These are phyloP conservation scores for Debaryomyces coudertii DNA, from an alignment of 1,139 yeast species.

Conservation along the genomic window DNA sequence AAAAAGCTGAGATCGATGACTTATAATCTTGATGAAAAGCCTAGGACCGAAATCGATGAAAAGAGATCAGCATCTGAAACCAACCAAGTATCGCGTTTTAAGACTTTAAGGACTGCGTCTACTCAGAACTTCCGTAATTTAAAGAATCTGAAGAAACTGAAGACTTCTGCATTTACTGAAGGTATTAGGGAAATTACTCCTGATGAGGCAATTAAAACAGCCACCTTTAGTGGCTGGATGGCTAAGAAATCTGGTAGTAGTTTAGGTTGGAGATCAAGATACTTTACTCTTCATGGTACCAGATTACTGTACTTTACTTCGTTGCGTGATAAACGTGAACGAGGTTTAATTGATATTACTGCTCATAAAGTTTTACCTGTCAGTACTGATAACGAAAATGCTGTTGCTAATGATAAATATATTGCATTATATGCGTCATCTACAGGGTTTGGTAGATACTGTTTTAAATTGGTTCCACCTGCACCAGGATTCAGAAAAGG, in stretches of 20 bases:
- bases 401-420: constrained; percentile 68
- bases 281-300: constrained; percentile 89
- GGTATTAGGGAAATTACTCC: constrained; percentile 82
- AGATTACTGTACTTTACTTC: constrained; percentile 84
- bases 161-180: constrained; percentile 91
- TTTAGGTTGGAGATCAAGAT: constrained; percentile 91
- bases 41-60: constrained; percentile 26
- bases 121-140: constrained; percentile 48
- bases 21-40: constrained; percentile 15
- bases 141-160: constrained; percentile 54
- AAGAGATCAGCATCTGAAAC: constrained; percentile 40
- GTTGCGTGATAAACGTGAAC: constrained; percentile 79
- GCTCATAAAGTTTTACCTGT: constrained; percentile 84
- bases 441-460: constrained; percentile 88
- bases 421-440: constrained; percentile 89
- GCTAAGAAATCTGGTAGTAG: constrained; percentile 81
- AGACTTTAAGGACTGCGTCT: constrained; percentile 46
- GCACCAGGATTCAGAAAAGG: constrained; percentile 98
- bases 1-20: constrained; percentile 36
- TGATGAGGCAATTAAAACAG: constrained; percentile 72
- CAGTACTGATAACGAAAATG: constrained; percentile 53
- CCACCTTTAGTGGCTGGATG: constrained; percentile 93
- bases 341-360: constrained; percentile 92
- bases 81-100: constrained; percentile 34
- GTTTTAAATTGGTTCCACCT: constrained; percentile 94